A percentile compares a stretch with the other conserved stretches of the same genome.
phyloP scores from a whole-genome alignment of 768 basidiomycete species.

The Suillus paluster region DNA sequence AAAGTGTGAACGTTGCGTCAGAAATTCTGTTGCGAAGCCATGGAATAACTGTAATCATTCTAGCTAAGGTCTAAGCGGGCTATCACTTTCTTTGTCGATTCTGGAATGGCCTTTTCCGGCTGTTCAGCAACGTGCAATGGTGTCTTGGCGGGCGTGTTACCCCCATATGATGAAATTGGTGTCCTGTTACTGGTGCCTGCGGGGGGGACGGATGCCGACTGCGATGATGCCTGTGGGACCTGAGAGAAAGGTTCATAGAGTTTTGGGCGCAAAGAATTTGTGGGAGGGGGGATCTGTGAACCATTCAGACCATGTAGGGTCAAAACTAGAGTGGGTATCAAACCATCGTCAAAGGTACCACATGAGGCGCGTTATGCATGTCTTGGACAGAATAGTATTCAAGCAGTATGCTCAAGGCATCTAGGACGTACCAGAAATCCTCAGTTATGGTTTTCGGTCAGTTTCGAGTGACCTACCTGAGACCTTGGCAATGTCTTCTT shows the following conservation, averaged over 20 bases:
- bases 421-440: slow-evolving; percentile 40
- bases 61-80: slow-evolving; percentile 34
- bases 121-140: slow-evolving; percentile 25
- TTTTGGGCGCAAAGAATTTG: slow-evolving; percentile 38
- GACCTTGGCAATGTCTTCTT: slow-evolving; percentile 58
- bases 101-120: slow-evolving; percentile 4
- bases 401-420: slow-evolving; percentile 64
- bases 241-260: slow-evolving; percentile 48
- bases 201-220: slow-evolving; percentile 21
- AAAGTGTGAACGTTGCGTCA: background rate
- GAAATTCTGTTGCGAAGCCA: background rate
- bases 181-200: slow-evolving; percentile 48
- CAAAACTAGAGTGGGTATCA: slow-evolving; percentile 27
- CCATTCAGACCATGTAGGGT: slow-evolving; percentile 11
- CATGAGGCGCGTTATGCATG: slow-evolving; percentile 50
- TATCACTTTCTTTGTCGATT: slow-evolving; percentile 20
- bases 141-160: slow-evolving; percentile 49
- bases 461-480: slow-evolving; percentile 51
- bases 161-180: slow-evolving; percentile 66
- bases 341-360: slow-evolving; percentile 55
- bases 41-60: background rate
- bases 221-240: slow-evolving; percentile 20
- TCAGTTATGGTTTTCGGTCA: slow-evolving; percentile 3
- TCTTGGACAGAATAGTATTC: slow-evolving; percentile 78
- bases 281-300: slow-evolving; percentile 55